Evolutionary conservation across 2,329 filamentous ascomycete species (phyloP), one percentile per base, ranked within the genome.

Genomic region (Fusarium anguioides): DNA sequence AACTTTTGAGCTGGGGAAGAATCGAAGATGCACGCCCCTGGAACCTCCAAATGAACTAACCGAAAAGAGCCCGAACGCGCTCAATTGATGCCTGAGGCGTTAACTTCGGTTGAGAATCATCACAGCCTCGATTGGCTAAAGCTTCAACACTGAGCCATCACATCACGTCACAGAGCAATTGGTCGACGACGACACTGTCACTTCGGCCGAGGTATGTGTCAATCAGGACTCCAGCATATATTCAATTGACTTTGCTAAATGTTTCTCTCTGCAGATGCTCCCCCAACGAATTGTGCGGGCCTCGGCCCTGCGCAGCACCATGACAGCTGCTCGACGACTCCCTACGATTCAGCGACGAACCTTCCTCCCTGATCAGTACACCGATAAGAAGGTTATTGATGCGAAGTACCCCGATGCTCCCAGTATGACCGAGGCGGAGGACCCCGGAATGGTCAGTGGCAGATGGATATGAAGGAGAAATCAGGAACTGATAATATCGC

Each of bases 391-490:
- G 65, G 70, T 81, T 50, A 70, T 84, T 48, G 84, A 88, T 8
- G 79, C 84, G 71, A 85, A 85, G 69, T 88, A 81, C 68, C 82
- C 84, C 60, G 81, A 83, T 44, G 79, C 80, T 14, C 80, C 82
- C 37, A 70, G 53, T 4, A 73, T 87, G 53, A 83, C 81, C 60
- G 87, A 90, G 27, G 83, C 86, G 50, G 85, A 90, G 75, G 89
- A 91, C 71, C 90, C 90, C 21, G 82, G 81, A 66, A 88, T 89
- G 88, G 89, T 90, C 72, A 78, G 86, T 82, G 31, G 44, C 48
- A 53, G 40, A 47, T 21, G 29, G 21, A 23, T 18, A n/a, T 48
- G 40, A 51, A n/a, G 45, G 44, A 60, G 35, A 49, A 61, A 24
- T 46, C 49, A 46, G 42, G 31, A 53, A 62, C 71, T 70, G 67